Percentiles rank a stretch among this genome's conserved stretches.
These are phyloP conservation scores for Acorus calamus DNA, from an alignment of 106 monocot genomes.

Conservation along the genomic window DNA sequence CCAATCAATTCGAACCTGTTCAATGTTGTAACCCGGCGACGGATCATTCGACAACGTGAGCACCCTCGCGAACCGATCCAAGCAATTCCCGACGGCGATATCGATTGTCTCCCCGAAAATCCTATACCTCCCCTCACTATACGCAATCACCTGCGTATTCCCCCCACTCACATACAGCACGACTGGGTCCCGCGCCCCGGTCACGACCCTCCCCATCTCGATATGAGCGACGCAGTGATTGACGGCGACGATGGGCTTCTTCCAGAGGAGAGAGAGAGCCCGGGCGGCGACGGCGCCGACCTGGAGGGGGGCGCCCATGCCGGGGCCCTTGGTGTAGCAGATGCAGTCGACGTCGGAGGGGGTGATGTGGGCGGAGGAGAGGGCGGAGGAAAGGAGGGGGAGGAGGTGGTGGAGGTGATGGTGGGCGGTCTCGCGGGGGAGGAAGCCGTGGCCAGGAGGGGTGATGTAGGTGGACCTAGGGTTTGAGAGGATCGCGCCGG, in stretches of 20 bases:
- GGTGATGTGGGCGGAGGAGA: slow-evolving; percentile 33
- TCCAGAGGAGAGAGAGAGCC: slow-evolving; percentile 60
- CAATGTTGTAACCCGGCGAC: slow-evolving; percentile 94
- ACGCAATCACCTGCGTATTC: slow-evolving; percentile 84
- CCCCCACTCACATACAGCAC: slow-evolving; percentile 84
- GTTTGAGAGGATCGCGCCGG: too few relatives aligned
- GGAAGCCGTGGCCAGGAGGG: too few relatives aligned
- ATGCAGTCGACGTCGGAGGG: slow-evolving; percentile 75
- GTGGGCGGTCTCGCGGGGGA: slow-evolving; percentile 56
- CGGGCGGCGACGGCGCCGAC: slow-evolving; percentile 66
- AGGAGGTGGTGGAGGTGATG: slow-evolving; percentile 87
- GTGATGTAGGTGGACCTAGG: too few relatives aligned
- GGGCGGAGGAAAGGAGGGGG: slow-evolving; percentile 62
- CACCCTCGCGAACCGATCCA: slow-evolving; percentile 94
- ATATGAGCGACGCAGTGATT: slow-evolving; percentile 92
- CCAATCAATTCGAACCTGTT: slow-evolving; percentile 41
- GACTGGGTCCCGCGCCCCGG: slow-evolving; percentile 78
- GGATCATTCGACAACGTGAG: slow-evolving; percentile 79
- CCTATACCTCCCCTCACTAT: slow-evolving; percentile 73
- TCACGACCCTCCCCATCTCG: slow-evolving; percentile 81
- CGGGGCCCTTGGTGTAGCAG: slow-evolving; percentile 97
- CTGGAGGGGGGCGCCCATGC: slow-evolving; percentile 98
- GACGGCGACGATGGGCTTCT: slow-evolving; percentile 78
- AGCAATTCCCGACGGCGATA: slow-evolving; percentile 79
- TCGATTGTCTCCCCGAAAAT: slow-evolving; percentile 87